These are phyloP conservation scores for Anthracocystis setariae DNA, from an alignment of 1,284 basidiomycete genomes.

Conservation along the genomic window DNA sequence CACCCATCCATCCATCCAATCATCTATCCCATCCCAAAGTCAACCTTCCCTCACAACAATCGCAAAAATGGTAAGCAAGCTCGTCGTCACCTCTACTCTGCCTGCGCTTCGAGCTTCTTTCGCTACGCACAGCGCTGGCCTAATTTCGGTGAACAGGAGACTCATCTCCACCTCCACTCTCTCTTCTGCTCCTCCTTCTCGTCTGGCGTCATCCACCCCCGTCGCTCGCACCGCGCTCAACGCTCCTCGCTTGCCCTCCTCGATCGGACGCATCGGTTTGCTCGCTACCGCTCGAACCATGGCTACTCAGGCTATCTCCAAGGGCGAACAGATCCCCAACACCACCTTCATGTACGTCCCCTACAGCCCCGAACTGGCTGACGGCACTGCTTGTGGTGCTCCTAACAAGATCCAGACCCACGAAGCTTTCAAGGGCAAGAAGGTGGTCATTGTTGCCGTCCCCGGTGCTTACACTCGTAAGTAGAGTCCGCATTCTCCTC, in stretches of 20 bases:
- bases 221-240: neutral
- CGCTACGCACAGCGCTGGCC: neutral
- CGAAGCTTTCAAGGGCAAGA: constrained; percentile 80
- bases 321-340: constrained; percentile 75
- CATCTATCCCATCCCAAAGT: neutral
- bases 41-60: neutral
- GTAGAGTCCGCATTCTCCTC: neutral
- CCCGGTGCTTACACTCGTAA: constrained; percentile 74
- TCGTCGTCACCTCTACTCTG: constrained; percentile 3
- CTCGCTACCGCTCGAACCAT: constrained; percentile 1
- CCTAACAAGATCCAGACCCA: constrained; percentile 71
- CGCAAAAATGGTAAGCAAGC: constrained; percentile 51
- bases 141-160: constrained; percentile 16
- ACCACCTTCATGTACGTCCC: constrained; percentile 76
- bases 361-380: constrained; percentile 76
- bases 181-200: neutral
- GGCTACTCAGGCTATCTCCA: constrained; percentile 40
- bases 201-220: neutral
- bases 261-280: constrained; percentile 10
- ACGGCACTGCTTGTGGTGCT: constrained; percentile 68
- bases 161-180: constrained; percentile 33
- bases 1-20: neutral
- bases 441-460: constrained; percentile 80
- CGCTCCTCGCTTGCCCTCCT: neutral
- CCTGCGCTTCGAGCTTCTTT: constrained; percentile 2